Percentiles rank a stretch among this genome's conserved stretches.
Conservation (phyloP, 371 early-diverging fungal species). For the Syncephalastrum racemosum region DNA sequence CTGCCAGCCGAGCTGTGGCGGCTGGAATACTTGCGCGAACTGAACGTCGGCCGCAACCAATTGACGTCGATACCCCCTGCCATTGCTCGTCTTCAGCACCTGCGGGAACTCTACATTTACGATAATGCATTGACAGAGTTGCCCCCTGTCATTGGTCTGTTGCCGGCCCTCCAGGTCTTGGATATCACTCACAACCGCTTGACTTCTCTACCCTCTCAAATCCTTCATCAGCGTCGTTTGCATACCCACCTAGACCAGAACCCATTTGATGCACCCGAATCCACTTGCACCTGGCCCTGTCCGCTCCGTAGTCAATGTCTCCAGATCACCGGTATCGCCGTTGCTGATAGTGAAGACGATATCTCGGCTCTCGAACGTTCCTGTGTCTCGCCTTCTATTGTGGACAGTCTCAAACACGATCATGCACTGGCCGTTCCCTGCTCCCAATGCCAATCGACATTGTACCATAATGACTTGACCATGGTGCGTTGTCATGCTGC, state of each 20-base stretch:
- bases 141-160: slow-evolving; percentile 73
- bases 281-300: too few species aligned
- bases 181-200: slow-evolving; percentile 62
- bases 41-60: slow-evolving; percentile 90
- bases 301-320: too few species aligned
- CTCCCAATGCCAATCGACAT: slow-evolving; percentile 6
- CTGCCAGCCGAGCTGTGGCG: slow-evolving; percentile 76
- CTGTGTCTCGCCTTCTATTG: too few species aligned
- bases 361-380: too few species aligned
- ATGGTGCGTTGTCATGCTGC: slow-evolving; percentile 9
- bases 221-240: slow-evolving; percentile 15
- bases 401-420: slow-evolving; percentile 6
- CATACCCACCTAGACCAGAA: too few species aligned
- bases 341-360: too few species aligned
- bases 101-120: slow-evolving; percentile 88
- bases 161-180: slow-evolving; percentile 44
- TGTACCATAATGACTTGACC: slow-evolving; percentile 14
- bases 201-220: slow-evolving; percentile 41
- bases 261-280: too few species aligned
- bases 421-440: slow-evolving; percentile 12
- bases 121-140: slow-evolving; percentile 87
- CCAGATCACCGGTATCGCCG: too few species aligned
- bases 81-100: slow-evolving; percentile 74
- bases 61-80: slow-evolving; percentile 84
- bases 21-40: slow-evolving; percentile 61